Evolutionary conservation across 2,329 filamentous ascomycete species (phyloP).

Genomic region (Fusarium aywerte): DNA sequence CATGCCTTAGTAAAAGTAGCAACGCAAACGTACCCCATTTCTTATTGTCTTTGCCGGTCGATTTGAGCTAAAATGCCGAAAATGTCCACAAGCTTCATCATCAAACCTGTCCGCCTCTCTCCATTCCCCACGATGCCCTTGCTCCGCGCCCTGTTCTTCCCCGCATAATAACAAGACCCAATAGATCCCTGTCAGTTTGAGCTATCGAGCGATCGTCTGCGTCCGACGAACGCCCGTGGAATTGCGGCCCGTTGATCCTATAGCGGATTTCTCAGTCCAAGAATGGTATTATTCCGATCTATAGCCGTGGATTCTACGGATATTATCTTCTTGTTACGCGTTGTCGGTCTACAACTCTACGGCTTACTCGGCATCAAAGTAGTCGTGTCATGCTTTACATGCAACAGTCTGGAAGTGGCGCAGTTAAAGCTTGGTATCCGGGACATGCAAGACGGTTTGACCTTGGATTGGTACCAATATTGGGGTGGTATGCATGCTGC

Average conservation of each 20-base stretch:
- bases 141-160: slow-evolving; percentile 22
- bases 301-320: not conserved
- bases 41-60: not conserved
- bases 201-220: slow-evolving; percentile 32
- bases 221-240: slow-evolving; percentile 36
- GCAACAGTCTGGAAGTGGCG: not conserved
- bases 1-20: not conserved
- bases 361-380: not conserved
- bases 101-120: not conserved
- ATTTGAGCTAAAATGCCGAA: slow-evolving; percentile 14
- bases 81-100: slow-evolving; percentile 16
- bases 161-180: slow-evolving; percentile 19
- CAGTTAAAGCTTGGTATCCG: not conserved
- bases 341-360: not conserved
- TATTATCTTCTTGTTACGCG: not conserved
- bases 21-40: not conserved
- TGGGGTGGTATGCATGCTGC: slow-evolving; percentile 27
- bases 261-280: slow-evolving; percentile 25
- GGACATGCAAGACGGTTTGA: not conserved
- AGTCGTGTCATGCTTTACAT: not conserved
- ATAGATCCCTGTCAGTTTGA: slow-evolving; percentile 9
- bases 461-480: not conserved
- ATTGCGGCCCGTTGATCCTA: slow-evolving; percentile 32
- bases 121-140: slow-evolving; percentile 30
- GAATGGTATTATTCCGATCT: not conserved